Conservation (phyloP, 1,284 basidiomycete species). For the Exobasidium rhododendri region DNA sequence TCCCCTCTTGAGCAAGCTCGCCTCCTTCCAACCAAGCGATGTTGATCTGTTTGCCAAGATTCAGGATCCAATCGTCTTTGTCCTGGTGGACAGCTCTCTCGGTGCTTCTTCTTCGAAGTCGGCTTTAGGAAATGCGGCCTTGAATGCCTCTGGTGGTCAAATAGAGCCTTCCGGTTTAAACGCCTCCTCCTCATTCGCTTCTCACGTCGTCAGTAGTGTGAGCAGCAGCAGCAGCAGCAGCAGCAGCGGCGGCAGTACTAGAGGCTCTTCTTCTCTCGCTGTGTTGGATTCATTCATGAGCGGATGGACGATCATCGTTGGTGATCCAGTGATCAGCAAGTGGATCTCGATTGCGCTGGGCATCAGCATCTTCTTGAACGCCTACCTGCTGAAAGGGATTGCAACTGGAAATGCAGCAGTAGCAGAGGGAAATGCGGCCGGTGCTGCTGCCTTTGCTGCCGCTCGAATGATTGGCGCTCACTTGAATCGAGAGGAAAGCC, state of each 20-base stretch:
- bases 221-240: background rate
- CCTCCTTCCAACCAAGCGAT: slow-evolving; percentile 26
- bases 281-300: slow-evolving; percentile 82
- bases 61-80: slow-evolving; percentile 62
- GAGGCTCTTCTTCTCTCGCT: slow-evolving; percentile 26
- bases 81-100: slow-evolving; percentile 63
- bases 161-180: background rate
- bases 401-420: slow-evolving; percentile 56
- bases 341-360: slow-evolving; percentile 88
- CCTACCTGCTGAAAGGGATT: slow-evolving; percentile 80
- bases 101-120: slow-evolving; percentile 24
- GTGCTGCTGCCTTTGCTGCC: slow-evolving; percentile 52
- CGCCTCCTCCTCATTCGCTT: background rate
- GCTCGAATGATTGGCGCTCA: slow-evolving; percentile 53
- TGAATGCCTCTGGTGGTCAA: slow-evolving; percentile 31
- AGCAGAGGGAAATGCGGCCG: slow-evolving; percentile 50
- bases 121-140: slow-evolving; percentile 36
- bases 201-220: background rate
- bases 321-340: slow-evolving; percentile 90
- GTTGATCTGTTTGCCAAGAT: slow-evolving; percentile 42
- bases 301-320: slow-evolving; percentile 89
- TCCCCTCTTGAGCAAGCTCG: slow-evolving; percentile 40
- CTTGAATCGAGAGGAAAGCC: slow-evolving; percentile 20
- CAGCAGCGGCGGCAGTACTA: background rate
- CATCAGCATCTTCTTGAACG: slow-evolving; percentile 85